These are phyloP conservation scores for Pseudonitzschia multistriata DNA, from an alignment of 108 stramenopile species.

Conservation along the genomic window DNA sequence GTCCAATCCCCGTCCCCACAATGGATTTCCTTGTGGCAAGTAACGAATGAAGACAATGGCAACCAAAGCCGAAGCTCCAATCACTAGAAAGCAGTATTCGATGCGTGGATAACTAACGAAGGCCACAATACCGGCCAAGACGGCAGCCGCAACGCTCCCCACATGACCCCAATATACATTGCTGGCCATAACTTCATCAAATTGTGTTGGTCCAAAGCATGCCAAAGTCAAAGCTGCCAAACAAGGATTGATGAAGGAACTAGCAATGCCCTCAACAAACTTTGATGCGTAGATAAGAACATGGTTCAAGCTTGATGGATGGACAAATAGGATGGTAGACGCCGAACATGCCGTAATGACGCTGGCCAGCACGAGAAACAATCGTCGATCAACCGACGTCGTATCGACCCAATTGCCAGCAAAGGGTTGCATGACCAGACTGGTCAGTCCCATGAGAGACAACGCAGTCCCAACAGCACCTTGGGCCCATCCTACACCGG, in stretches of 20 bases:
- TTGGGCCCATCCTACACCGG: conserved; percentile 71
- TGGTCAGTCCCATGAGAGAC: conserved; percentile 64
- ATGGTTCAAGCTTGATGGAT: conserved; percentile 34
- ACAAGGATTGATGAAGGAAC: conserved; percentile 69
- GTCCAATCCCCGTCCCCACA: conserved; percentile 57
- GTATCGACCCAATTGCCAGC: conserved; percentile 71
- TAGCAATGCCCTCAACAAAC: conserved; percentile 60
- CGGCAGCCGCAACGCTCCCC: conserved; percentile 50
- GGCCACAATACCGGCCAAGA: conserved; percentile 53
- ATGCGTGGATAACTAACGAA: conserved; percentile 59
- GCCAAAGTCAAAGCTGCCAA: conserved; percentile 65
- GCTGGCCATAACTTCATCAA: conserved; percentile 65
- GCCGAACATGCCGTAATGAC: conserved; percentile 60
- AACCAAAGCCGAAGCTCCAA: conserved; percentile 57
- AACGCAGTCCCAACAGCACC: conserved; percentile 65
- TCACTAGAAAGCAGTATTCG: conserved; percentile 70
- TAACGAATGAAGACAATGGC: conserved; percentile 50
- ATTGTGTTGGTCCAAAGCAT: conserved; percentile 57
- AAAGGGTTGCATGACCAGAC: conserved; percentile 55
- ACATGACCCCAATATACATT: conserved; percentile 72
- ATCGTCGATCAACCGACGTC: conserved; percentile 58
- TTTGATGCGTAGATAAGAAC: conserved; percentile 54
- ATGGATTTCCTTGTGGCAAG: conserved; percentile 64
- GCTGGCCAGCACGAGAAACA: conserved; percentile 49
- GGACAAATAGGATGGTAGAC: conserved; percentile 56